Conservation (phyloP, 768 basidiomycete species). For the Mycena pura region DNA sequence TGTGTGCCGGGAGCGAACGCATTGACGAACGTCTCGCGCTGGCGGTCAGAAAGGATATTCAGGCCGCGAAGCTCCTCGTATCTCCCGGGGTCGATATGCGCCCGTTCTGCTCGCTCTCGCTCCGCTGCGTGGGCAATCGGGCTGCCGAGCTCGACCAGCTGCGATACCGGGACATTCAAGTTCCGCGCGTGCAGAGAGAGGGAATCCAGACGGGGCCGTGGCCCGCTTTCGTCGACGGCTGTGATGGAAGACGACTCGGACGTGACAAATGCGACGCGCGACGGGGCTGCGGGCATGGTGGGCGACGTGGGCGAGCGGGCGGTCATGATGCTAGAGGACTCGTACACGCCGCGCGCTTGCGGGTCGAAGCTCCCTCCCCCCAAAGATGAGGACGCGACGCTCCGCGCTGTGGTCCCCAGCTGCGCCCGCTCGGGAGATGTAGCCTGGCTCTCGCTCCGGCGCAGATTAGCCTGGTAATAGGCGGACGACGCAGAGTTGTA, state of each 20-base stretch:
- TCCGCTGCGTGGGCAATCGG: neutral
- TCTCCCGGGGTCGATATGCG: conserved; percentile 8
- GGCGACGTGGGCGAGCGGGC: neutral
- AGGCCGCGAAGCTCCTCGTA: conserved; percentile 26
- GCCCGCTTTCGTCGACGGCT: conserved; percentile 10
- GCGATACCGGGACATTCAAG: conserved; percentile 20
- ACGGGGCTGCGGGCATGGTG: neutral
- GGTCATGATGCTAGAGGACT: conserved; percentile 21
- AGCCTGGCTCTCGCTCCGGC: neutral
- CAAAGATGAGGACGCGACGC: conserved; percentile 11
- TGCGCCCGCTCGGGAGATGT: conserved; percentile 4
- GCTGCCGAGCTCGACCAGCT: conserved; percentile 20
- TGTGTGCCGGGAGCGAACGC: conserved; percentile 18
- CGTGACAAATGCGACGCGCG: neutral
- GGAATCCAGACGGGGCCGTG: conserved; percentile 9
- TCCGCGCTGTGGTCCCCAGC: neutral
- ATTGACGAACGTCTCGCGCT: conserved; percentile 16
- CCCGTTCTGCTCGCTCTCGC: neutral
- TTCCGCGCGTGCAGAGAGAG: neutral
- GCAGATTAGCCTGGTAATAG: conserved; percentile 37
- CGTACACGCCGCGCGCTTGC: conserved; percentile 10
- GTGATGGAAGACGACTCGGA: conserved; percentile 23
- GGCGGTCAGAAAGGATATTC: conserved; percentile 14
- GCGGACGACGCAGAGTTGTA: conserved; percentile 46
- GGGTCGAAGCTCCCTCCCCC: neutral